Base-by-base conservation (phyloP, 345 rosid genomes). In the Boechera stricta region DNA sequence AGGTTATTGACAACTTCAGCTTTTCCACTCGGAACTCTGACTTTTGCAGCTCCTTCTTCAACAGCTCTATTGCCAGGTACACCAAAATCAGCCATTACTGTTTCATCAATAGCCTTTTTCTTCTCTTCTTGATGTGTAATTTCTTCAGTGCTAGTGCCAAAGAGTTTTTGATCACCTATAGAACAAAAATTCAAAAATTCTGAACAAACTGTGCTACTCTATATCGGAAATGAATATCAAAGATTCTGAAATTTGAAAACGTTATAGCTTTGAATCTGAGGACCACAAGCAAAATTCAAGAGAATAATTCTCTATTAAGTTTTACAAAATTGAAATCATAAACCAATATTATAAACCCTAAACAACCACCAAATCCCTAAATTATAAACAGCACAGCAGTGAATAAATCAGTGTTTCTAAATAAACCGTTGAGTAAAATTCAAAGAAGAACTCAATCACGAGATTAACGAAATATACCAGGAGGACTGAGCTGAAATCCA, bases 401-500 rank as follows among this genome's bases (percentile, higher is more conserved):
- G 39, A 7, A 13, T 0, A 55, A 55, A 54, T 5, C 1, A 21
- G 10, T 33, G 8, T 31, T 51, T 44, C 11, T 52, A 52, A 55
- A 55, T 1, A 12, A 55, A 12, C 36, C 16, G 36, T 56, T 13
- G 36, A 31, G 38, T 18, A 47, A 44, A 5, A 35, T 21, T 26
- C 39, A 29, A 58, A 26, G 44, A n/a, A 51, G 13, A 3, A 10
- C 15, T 4, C 48, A 49, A 16, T 10, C 2, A 28, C 29, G 29
- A 28, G 29, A 2, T 28, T 4, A 64, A 65, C 33, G 4, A 72
- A 35, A 2, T 26, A 39, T 81, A 86, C 87, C 87, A 67, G 91
- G 65, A 73, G 87, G 85, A 84, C 52, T 38, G 74, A 90, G 81
- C 64, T 87, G 81, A 63, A 89, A 90, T n/a, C 92, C 91, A 59